Base-by-base conservation (phyloP, 345 rosid genomes). In the Dipteronia dyeriana region DNA sequence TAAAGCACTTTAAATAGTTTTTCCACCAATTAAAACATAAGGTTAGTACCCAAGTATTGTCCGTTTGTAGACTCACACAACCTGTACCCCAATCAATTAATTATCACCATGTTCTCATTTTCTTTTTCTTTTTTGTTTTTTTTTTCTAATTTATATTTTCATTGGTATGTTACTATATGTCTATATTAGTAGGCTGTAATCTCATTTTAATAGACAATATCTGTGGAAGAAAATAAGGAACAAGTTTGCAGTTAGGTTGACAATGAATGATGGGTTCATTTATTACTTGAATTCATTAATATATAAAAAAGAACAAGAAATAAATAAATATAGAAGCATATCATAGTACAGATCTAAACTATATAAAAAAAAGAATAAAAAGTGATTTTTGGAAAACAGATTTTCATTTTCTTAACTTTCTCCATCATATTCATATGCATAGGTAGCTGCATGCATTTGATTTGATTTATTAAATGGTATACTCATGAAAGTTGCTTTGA, bases 201-300 rank as follows among this genome's bases (percentile, higher is more conserved):
- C 13, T 57, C 29, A 57, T 34, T 34, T 0, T 34, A 34, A 17
- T 38, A 39, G 38, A 20, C 66, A 14, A n/a, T 56, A 19, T n/a
- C n/a, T 20, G 31, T 4, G 66, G 69, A 57, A 34, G 61, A 22
- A 60, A 66, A 45, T 19, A 10, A 14, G 73, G 17, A 43, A 56
- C 68, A 13, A 63, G 79, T 66, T 49, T 62, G 65, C 63, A 23
- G 76, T 25, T 71, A 23, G 69, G 79, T 71, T 62, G 77, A 65
- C 79, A 75, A 70, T 47, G 66, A 70, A 82, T 65, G 65, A 78
- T 70, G 84, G 76, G 73, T 5, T 31, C 47, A 39, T 16, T 60
- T 53, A 7, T 23, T 22, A 72, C 29, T 1, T 26, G 59, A 54
- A 54, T 17, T 9, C 53, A 12, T 47, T 34, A 54, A 20, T 17